A percentile compares a stretch with the other conserved stretches of the same genome.
These are phyloP conservation scores for Phytopythium chamaehyphon DNA, from an alignment of 352 stramenopile species.

Conservation along the genomic window DNA sequence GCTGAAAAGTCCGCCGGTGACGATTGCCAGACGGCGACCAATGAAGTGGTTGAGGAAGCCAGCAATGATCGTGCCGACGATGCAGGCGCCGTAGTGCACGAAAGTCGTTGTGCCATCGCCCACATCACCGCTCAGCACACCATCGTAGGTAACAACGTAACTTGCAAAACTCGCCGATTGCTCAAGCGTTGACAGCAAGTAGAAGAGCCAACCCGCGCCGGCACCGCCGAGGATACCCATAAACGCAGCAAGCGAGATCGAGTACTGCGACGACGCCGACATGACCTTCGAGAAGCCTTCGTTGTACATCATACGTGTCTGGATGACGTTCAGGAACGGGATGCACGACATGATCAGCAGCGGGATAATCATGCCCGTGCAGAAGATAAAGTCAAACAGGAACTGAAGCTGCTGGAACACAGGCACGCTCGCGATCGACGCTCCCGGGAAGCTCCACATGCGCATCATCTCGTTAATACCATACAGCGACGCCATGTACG, in stretches of 20 bases:
- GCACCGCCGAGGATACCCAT: constrained; percentile 59
- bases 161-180: constrained; percentile 60
- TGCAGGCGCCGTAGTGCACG: constrained; percentile 42
- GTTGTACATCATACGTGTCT: constrained; percentile 88
- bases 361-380: constrained; percentile 53
- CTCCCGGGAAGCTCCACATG: constrained; percentile 62
- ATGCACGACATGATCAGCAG: constrained; percentile 65
- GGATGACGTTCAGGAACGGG: constrained; percentile 76
- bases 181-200: constrained; percentile 58
- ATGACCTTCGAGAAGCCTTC: constrained; percentile 79
- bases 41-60: constrained; percentile 56
- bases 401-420: constrained; percentile 77
- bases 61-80: constrained; percentile 49
- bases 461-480: constrained; percentile 71
- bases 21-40: constrained; percentile 55
- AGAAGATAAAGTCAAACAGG: constrained; percentile 80
- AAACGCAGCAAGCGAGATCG: constrained; percentile 62
- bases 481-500: constrained; percentile 58
- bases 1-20: constrained; percentile 56
- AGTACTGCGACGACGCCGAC: constrained; percentile 75
- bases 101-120: constrained; percentile 58
- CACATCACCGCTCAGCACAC: constrained; percentile 41
- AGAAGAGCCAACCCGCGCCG: constrained; percentile 67
- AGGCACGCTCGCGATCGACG: constrained; percentile 44
- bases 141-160: constrained; percentile 62